Evolutionary conservation across 805 yeast species (phyloP).

Genomic region (Sugiyamaella qingdaonensis): DNA sequence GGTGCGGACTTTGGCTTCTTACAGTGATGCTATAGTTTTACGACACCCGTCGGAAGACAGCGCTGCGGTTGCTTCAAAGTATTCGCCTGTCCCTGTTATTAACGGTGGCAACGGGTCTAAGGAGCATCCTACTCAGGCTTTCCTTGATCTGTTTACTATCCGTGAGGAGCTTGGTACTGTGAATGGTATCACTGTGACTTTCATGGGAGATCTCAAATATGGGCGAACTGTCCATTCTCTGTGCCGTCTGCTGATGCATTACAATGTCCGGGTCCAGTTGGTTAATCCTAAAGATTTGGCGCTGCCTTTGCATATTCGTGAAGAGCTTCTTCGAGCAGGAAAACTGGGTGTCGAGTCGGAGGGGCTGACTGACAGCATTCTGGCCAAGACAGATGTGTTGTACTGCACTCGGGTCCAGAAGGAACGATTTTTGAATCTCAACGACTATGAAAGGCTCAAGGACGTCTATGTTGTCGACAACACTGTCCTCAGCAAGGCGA

Average conservation of each 20-base stretch:
- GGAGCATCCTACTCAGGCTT: slow-evolving; percentile 99
- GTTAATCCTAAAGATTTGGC: slow-evolving; percentile 86
- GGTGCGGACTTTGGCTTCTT: slow-evolving; percentile 87
- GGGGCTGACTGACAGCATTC: slow-evolving; percentile 75
- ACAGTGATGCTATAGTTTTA: slow-evolving; percentile 93
- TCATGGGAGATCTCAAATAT: slow-evolving; percentile 97
- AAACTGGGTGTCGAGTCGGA: slow-evolving; percentile 72
- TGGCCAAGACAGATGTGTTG: slow-evolving; percentile 87
- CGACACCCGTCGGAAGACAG: slow-evolving; percentile 94
- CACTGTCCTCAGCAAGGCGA: slow-evolving; percentile 84
- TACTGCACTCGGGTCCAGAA: slow-evolving; percentile 98
- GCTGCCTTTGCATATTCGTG: slow-evolving; percentile 69
- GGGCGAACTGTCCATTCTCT: slow-evolving; percentile 99
- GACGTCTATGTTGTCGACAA: slow-evolving; percentile 91
- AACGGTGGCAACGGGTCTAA: slow-evolving; percentile 98
- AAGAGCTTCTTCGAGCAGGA: slow-evolving; percentile 60
- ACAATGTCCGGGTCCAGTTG: slow-evolving; percentile 88
- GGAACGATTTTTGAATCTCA: slow-evolving; percentile 80
- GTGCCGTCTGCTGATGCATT: slow-evolving; percentile 82
- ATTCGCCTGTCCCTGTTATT: slow-evolving; percentile 93
- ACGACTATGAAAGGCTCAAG: slow-evolving; percentile 81
- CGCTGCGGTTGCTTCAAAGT: slow-evolving; percentile 91
- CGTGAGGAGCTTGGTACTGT: slow-evolving; percentile 99
- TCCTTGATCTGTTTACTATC: slow-evolving; percentile 93
- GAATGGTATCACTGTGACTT: slow-evolving; percentile 94